These are phyloP conservation scores for Cryphonectria japonica DNA, from an alignment of 2,329 filamentous ascomycete species.

Conservation along the genomic window DNA sequence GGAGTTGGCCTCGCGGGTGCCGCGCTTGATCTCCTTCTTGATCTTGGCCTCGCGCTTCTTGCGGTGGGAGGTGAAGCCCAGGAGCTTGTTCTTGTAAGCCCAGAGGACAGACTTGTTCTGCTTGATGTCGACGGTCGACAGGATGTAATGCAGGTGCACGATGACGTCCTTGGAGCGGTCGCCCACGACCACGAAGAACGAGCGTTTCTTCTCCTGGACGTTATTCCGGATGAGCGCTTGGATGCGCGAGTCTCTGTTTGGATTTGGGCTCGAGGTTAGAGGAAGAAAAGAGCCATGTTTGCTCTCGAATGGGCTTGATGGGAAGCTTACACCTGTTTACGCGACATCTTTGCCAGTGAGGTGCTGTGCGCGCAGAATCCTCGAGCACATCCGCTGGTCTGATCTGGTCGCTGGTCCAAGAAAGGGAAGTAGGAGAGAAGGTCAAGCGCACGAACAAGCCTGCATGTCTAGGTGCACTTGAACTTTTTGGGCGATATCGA, in stretches of 20 bases:
- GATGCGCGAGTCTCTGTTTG: constrained; percentile 79
- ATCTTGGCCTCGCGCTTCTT: constrained; percentile 99
- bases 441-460: not conserved
- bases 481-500: constrained; percentile 27
- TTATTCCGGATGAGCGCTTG: constrained; percentile 90
- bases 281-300: not conserved
- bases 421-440: not conserved
- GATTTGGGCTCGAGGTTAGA: constrained; percentile 15
- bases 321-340: constrained; percentile 57
- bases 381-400: constrained; percentile 16
- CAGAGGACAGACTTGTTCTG: constrained; percentile 96
- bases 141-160: constrained; percentile 89
- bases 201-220: constrained; percentile 93
- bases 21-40: constrained; percentile 96
- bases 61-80: constrained; percentile 92
- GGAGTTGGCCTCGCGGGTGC: constrained; percentile 86
- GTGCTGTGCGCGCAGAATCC: constrained; percentile 11
- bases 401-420: constrained; percentile 12
- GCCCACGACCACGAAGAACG: constrained; percentile 96
- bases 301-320: not conserved
- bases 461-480: constrained; percentile 4
- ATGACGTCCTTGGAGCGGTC: constrained; percentile 96
- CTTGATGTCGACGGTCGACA: constrained; percentile 87
- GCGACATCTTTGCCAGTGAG: constrained; percentile 55
- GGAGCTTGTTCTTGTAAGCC: constrained; percentile 97